phyloP scores from a whole-genome alignment of 192 early-diverging fungal genomes.

The Coemansia sp. region DNA sequence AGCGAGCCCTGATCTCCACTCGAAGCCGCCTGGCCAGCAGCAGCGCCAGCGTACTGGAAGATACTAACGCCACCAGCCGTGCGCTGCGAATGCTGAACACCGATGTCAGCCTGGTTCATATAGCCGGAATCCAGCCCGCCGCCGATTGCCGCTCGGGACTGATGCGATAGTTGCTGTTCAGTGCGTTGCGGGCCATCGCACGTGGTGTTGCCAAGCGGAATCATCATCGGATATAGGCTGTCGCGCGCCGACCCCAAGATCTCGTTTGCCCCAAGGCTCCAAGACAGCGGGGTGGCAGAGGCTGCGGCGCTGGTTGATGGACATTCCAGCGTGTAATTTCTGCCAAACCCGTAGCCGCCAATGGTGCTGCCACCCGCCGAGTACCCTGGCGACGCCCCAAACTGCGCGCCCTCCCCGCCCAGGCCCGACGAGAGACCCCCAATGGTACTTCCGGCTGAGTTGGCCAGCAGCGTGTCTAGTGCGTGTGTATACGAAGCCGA shows the following conservation, averaged over 20 bases:
- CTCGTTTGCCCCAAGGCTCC: conserved; percentile 9
- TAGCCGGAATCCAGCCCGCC: background rate
- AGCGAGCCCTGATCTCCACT: background rate
- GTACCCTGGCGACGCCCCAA: conserved; percentile 9
- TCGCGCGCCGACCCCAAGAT: conserved; percentile 14
- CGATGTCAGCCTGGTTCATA: background rate
- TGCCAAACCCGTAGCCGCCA: conserved; percentile 9
- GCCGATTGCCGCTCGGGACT: background rate
- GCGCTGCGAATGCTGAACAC: background rate
- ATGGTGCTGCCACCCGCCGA: background rate
- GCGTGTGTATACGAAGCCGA: conserved; percentile 3
- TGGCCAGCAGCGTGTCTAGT: conserved; percentile 13
- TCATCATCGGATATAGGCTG: conserved; percentile 37
- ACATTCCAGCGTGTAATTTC: conserved; percentile 29
- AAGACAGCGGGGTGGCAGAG: conserved; percentile 11
- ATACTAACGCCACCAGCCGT: background rate
- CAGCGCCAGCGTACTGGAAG: background rate
- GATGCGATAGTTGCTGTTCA: background rate
- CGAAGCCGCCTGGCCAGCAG: background rate
- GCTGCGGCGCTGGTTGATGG: conserved; percentile 3
- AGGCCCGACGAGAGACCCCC: background rate
- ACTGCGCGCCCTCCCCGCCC: background rate
- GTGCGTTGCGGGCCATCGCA: conserved; percentile 8
- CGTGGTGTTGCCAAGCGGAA: conserved; percentile 10
- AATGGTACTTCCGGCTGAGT: background rate